Evolutionary conservation across 2,329 filamentous ascomycete genomes (phyloP).

Genomic region (Aspergillus intermedius): DNA sequence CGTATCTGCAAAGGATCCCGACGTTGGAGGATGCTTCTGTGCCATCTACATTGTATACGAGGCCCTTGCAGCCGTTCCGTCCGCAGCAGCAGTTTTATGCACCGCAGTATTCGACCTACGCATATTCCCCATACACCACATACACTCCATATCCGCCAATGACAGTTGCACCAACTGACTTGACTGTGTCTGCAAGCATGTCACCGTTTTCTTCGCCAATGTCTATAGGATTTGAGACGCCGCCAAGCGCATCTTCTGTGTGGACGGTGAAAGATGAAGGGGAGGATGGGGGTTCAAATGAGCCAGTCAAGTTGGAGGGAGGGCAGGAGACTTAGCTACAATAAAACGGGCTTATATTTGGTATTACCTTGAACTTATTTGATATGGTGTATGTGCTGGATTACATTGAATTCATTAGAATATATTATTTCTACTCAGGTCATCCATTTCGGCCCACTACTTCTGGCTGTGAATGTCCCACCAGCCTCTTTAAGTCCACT

Average conservation of each 20-base stretch:
- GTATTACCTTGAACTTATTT: no score
- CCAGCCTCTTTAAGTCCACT: no score
- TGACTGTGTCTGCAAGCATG: background rate
- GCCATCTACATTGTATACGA: background rate
- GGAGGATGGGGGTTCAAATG: background rate
- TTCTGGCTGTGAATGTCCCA: no score
- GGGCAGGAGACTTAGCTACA: background rate
- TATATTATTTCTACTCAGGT: no score
- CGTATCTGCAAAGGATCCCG: slow-evolving; percentile 5
- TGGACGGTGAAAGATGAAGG: background rate
- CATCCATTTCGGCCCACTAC: no score
- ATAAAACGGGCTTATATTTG: no score
- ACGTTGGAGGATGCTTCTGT: background rate
- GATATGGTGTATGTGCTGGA: no score
- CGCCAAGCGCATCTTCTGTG: background rate
- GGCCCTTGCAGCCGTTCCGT: background rate
- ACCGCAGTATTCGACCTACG: background rate
- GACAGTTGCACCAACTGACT: background rate
- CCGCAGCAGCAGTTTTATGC: background rate
- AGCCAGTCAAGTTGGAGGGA: background rate
- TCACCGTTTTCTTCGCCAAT: background rate
- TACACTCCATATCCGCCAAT: background rate
- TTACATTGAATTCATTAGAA: no score
- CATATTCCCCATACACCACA: background rate
- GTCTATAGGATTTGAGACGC: background rate